Evolutionary conservation across 1,139 yeast genomes (phyloP).

Genomic region (Suhomyces kunorum): DNA sequence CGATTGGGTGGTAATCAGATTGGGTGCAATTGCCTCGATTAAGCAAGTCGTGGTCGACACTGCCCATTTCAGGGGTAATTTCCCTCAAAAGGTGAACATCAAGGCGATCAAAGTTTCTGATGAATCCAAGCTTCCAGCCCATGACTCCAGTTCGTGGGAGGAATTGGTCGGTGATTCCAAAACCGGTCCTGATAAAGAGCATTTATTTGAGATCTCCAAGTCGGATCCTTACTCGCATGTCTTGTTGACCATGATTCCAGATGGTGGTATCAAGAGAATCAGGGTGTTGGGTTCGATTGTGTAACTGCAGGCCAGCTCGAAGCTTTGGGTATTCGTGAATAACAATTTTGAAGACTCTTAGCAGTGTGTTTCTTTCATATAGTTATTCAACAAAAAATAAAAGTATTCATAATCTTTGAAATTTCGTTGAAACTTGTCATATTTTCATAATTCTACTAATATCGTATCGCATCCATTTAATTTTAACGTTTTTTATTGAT

Average conservation of each 20-base stretch:
- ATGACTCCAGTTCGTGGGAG: constrained; percentile 54
- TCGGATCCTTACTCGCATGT: constrained; percentile 58
- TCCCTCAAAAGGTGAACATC: constrained; percentile 74
- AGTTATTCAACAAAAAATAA: not conserved
- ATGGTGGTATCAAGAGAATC: constrained; percentile 91
- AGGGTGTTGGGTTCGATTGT: constrained; percentile 72
- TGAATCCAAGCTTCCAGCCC: constrained; percentile 37
- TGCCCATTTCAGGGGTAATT: constrained; percentile 91
- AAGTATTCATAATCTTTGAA: too few relatives aligned
- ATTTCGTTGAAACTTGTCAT: too few relatives aligned
- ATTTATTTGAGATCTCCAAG: constrained; percentile 46
- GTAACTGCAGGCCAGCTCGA: constrained; percentile 1
- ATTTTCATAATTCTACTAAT: too few relatives aligned
- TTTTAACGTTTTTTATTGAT: too few relatives aligned
- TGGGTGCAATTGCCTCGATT: constrained; percentile 66
- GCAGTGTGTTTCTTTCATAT: not conserved
- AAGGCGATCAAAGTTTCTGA: constrained; percentile 51
- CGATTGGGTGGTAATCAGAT: constrained; percentile 84
- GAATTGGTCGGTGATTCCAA: constrained; percentile 65
- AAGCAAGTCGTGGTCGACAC: constrained; percentile 75
- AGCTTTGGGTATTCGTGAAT: not conserved
- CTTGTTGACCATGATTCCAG: constrained; percentile 82
- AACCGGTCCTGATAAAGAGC: constrained; percentile 81
- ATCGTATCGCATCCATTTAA: too few relatives aligned
- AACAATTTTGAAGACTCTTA: too few relatives aligned